Percentiles rank a stretch among this genome's conserved stretches.
Evolutionary conservation across 225 moss, liverwort and hornwort species (phyloP).

Genomic region (Marchantia polymorpha): DNA sequence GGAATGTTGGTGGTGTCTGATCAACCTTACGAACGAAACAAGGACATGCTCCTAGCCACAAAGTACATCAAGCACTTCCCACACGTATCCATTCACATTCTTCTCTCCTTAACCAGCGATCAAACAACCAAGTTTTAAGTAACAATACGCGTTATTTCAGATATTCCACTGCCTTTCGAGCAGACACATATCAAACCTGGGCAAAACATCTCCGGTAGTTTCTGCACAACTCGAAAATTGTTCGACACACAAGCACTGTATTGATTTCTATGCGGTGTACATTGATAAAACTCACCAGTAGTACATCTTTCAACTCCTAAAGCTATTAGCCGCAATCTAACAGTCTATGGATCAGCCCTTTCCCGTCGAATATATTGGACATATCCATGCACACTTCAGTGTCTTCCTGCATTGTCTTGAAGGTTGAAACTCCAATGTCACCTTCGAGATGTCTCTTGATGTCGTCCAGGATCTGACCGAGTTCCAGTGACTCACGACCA

Average conservation of each 20-base stretch:
- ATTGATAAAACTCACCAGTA: neutral
- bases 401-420: neutral
- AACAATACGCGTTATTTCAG: too few relatives aligned
- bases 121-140: too few relatives aligned
- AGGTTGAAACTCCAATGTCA: conserved; percentile 3
- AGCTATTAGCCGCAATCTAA: conserved; percentile 11
- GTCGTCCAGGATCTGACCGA: conserved; percentile 17
- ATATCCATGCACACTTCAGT: conserved; percentile 5
- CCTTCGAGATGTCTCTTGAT: conserved; percentile 13
- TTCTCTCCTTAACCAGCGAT: too few relatives aligned
- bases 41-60: too few relatives aligned
- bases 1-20: too few relatives aligned
- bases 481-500: conserved; percentile 16
- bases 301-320: neutral
- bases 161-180: too few relatives aligned
- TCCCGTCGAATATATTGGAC: conserved; percentile 2
- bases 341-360: conserved; percentile 13
- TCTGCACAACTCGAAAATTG: too few relatives aligned
- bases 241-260: neutral
- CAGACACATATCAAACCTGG: too few relatives aligned
- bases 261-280: neutral
- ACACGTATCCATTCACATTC: too few relatives aligned
- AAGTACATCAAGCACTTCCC: too few relatives aligned
- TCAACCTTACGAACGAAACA: too few relatives aligned
- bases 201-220: too few relatives aligned